Conservation (phyloP, 1,284 basidiomycete genomes). For the Malassezia pachydermatis region DNA sequence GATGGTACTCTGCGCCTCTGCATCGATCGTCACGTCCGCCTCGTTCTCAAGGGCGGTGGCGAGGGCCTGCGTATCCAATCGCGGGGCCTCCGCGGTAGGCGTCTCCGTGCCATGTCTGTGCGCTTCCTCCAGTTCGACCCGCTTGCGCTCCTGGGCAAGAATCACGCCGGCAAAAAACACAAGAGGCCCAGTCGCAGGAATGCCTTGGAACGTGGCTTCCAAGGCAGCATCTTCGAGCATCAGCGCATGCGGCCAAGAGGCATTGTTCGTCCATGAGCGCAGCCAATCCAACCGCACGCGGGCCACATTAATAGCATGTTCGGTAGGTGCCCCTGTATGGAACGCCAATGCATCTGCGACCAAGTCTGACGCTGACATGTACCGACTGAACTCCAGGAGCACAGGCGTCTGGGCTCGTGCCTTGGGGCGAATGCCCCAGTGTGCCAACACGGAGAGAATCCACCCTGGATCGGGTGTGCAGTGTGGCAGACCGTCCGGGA, state of each 20-base stretch:
- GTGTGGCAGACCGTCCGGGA: constrained; percentile 17
- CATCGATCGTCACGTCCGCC: not conserved
- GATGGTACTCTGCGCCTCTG: not conserved
- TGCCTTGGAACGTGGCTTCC: not conserved
- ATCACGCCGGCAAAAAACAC: not conserved
- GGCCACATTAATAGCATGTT: not conserved
- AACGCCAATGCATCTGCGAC: constrained; percentile 30
- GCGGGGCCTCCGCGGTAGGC: not conserved
- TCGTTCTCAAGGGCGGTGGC: not conserved
- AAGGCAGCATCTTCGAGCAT: constrained; percentile 11
- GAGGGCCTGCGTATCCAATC: not conserved
- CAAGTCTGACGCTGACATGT: constrained; percentile 31
- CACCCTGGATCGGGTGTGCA: constrained; percentile 41
- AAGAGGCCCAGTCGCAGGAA: not conserved
- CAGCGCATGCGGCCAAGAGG: not conserved
- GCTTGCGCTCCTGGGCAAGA: constrained; percentile 3
- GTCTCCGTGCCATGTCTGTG: not conserved
- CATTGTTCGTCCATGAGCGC: constrained; percentile 1
- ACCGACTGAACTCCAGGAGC: constrained; percentile 36
- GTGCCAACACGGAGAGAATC: constrained; percentile 36
- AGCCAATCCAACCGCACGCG: constrained; percentile 9
- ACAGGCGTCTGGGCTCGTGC: constrained; percentile 22
- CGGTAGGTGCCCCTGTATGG: constrained; percentile 12
- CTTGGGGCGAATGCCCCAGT: constrained; percentile 18
- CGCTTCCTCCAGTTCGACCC: constrained; percentile 1